These are phyloP conservation scores for Striga hermonthica DNA, from an alignment of 305 asterid genomes.

Conservation along the genomic window DNA sequence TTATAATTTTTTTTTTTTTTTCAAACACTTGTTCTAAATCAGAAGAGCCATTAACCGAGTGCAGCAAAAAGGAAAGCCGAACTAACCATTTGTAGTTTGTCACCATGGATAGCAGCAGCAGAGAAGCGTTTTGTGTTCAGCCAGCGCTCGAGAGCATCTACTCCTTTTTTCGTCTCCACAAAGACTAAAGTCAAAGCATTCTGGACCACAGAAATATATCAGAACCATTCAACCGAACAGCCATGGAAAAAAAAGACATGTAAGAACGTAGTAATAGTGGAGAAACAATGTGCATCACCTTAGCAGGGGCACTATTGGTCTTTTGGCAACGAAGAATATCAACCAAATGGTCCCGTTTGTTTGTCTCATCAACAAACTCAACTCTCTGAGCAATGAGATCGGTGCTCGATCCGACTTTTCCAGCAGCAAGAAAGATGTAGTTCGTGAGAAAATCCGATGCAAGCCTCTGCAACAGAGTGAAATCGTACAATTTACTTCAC, in stretches of 20 bases:
- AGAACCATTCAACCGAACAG: background rate
- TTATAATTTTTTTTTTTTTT: no score
- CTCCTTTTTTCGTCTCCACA: conserved; percentile 80
- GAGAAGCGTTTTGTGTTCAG: conserved; percentile 48
- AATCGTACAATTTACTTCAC: background rate
- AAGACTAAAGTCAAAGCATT: conserved; percentile 54
- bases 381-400: conserved; percentile 59
- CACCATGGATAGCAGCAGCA: conserved; percentile 74
- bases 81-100: conserved; percentile 66
- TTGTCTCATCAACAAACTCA: conserved; percentile 50
- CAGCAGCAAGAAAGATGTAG: conserved; percentile 62
- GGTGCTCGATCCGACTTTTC: conserved; percentile 77
- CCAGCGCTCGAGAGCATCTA: conserved; percentile 62
- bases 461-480: conserved; percentile 44
- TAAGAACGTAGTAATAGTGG: background rate
- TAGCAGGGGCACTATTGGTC: conserved; percentile 32
- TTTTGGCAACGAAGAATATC: conserved; percentile 44
- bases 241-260: background rate
- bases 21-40: background rate
- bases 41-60: background rate
- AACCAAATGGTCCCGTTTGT: conserved; percentile 43
- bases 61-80: background rate
- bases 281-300: conserved; percentile 35
- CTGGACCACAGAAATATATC: conserved; percentile 30
- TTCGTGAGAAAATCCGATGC: conserved; percentile 64